These are phyloP conservation scores for Babesia bigemina DNA, from an alignment of 169 alveolate genomes.

Conservation along the genomic window DNA sequence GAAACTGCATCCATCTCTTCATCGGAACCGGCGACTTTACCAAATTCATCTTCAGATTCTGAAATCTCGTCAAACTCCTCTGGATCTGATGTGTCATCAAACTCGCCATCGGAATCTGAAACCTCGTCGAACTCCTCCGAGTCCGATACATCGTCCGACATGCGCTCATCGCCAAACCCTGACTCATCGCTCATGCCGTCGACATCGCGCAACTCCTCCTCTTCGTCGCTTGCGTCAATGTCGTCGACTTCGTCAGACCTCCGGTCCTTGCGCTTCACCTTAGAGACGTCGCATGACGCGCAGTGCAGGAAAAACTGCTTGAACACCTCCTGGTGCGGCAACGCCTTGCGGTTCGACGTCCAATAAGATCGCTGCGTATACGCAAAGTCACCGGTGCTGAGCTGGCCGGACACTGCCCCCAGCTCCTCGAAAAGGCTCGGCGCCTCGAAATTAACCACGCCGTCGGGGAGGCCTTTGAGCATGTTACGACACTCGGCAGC, in stretches of 20 bases:
- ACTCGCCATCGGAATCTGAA: conserved; percentile 13
- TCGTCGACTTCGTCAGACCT: conserved; percentile 1
- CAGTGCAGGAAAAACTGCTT: conserved; percentile 36
- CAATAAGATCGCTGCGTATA: conserved; percentile 57
- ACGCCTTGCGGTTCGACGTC: conserved; percentile 30
- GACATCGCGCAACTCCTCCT: not conserved
- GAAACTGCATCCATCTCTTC: conserved; percentile 1
- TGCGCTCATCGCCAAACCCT: not conserved
- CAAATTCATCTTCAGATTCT: conserved; percentile 1
- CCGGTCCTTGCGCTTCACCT: not conserved
- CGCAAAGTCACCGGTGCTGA: conserved; percentile 33
- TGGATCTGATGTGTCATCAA: not conserved
- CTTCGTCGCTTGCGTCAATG: conserved; percentile 7
- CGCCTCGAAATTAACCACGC: conserved; percentile 11
- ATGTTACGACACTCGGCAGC: not conserved
- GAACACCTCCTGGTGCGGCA: conserved; percentile 53
- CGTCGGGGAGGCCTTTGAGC: not conserved
- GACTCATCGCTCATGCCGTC: not conserved
- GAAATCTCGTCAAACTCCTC: not conserved
- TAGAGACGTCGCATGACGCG: not conserved
- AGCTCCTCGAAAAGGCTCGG: conserved; percentile 45
- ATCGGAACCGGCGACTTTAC: conserved; percentile 8
- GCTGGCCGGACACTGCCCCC: conserved; percentile 42
- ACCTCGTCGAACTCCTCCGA: not conserved
- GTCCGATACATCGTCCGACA: not conserved